These are phyloP conservation scores for Urochloa ruziziensis DNA, from an alignment of 176 grass and related monocot genomes.

Conservation along the genomic window DNA sequence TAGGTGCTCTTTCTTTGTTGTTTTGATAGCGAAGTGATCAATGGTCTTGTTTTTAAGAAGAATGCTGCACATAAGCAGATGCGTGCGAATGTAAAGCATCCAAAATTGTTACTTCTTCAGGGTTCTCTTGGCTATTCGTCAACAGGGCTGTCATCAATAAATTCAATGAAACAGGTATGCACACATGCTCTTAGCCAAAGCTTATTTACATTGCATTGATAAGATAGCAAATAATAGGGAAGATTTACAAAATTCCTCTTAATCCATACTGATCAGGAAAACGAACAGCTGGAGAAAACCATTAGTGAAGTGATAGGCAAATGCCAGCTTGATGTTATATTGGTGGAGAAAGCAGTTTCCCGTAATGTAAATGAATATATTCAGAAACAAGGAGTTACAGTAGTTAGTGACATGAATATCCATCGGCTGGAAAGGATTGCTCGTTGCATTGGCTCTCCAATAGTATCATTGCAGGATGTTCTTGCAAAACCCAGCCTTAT, in stretches of 20 bases:
- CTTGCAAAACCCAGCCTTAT: conserved; percentile 57
- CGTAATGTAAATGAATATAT: conserved; percentile 73
- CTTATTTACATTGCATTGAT: conserved; percentile 7
- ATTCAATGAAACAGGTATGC: conserved; percentile 69
- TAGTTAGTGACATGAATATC: conserved; percentile 86
- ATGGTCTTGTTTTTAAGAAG: conserved; percentile 96
- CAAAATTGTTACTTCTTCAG: conserved; percentile 60
- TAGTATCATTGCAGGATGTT: conserved; percentile 64
- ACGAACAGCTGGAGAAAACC: conserved; percentile 65
- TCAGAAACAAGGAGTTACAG: conserved; percentile 61
- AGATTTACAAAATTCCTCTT: conserved; percentile 25
- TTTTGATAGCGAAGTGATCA: conserved; percentile 83
- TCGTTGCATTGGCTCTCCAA: conserved; percentile 78
- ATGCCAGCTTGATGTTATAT: conserved; percentile 72
- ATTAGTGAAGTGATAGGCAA: conserved; percentile 53
- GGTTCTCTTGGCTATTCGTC: conserved; percentile 52
- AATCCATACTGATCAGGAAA: conserved; percentile 60
- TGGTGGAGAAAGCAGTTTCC: conserved; percentile 91
- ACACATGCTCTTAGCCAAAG: not conserved
- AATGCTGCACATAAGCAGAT: conserved; percentile 74
- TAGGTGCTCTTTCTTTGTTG: conserved; percentile 5
- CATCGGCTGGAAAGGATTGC: conserved; percentile 80
- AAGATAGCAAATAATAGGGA: conserved; percentile 7
- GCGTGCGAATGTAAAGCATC: conserved; percentile 49
- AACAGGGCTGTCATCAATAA: conserved; percentile 58